phyloP scores from a whole-genome alignment of 2,329 filamentous ascomycete species.

The Diaporthe vaccinii region DNA sequence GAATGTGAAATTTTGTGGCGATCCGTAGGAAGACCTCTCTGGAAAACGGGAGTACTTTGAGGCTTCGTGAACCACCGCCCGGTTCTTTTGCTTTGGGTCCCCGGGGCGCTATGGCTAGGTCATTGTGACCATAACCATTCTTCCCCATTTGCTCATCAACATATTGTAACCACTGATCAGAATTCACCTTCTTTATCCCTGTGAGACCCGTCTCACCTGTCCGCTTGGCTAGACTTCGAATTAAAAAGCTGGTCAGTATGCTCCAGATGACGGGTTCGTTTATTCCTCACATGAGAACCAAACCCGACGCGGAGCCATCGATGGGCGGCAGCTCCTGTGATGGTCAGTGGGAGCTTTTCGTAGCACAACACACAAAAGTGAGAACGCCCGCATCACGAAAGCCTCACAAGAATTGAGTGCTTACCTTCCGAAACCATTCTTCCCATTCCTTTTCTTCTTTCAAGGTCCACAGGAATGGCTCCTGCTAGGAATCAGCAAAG shows the following conservation, averaged over 20 bases:
- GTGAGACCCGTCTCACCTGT: constrained; percentile 22
- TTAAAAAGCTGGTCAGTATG: background rate
- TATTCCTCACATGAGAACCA: constrained; percentile 29
- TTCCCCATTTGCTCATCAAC: constrained; percentile 1
- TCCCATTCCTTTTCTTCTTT: constrained; percentile 36
- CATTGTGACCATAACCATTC: background rate
- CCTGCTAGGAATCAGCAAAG: background rate
- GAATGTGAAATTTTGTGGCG: constrained; percentile 41
- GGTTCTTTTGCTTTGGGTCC: background rate
- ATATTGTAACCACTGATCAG: constrained; percentile 26
- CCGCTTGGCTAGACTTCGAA: constrained; percentile 17
- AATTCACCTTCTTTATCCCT: background rate
- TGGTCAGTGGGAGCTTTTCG: background rate
- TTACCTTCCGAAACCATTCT: constrained; percentile 26
- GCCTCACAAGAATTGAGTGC: background rate
- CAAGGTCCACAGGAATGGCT: constrained; percentile 10
- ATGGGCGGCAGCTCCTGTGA: background rate
- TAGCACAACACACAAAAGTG: background rate
- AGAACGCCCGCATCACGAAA: background rate
- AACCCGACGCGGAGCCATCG: constrained; percentile 6
- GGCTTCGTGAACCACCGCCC: constrained; percentile 17
- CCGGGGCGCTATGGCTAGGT: background rate
- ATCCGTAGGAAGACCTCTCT: constrained; percentile 40
- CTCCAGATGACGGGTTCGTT: background rate
- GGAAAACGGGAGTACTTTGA: constrained; percentile 45